phyloP scores from a whole-genome alignment of 2,329 filamentous ascomycete species.

The Ophiostoma quercus region DNA sequence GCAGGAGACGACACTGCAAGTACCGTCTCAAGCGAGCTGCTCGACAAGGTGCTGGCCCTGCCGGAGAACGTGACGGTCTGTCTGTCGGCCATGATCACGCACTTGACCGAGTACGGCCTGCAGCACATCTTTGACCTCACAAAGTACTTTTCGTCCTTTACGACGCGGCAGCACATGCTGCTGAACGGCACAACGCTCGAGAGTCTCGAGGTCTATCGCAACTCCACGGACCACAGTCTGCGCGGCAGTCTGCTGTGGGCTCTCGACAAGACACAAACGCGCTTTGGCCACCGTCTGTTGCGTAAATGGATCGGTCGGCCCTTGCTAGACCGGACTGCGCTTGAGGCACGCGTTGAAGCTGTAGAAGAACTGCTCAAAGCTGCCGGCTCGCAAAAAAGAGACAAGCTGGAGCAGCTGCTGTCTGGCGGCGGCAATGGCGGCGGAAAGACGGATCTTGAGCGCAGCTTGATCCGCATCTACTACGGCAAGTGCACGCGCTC shows the following conservation, averaged over 20 bases:
- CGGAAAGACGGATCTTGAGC: constrained; percentile 75
- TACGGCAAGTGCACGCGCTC: constrained; percentile 92
- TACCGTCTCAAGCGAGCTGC: constrained; percentile 57
- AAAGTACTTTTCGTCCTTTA: constrained; percentile 96
- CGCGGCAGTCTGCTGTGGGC: constrained; percentile 95
- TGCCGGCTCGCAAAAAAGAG: constrained; percentile 60
- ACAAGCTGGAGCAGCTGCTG: constrained; percentile 69
- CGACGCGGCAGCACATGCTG: constrained; percentile 88
- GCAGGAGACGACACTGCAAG: constrained; percentile 49
- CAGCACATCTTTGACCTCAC: constrained; percentile 95
- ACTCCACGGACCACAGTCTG: constrained; percentile 78
- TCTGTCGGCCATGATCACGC: constrained; percentile 91
- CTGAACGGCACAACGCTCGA: constrained; percentile 91
- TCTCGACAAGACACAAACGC: constrained; percentile 83
- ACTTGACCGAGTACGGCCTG: constrained; percentile 84
- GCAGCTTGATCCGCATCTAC: constrained; percentile 90
- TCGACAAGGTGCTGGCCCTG: constrained; percentile 81
- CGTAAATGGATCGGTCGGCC: constrained; percentile 94
- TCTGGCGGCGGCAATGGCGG: constrained; percentile 30
- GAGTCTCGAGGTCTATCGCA: constrained; percentile 91
- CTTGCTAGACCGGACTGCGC: constrained; percentile 65
- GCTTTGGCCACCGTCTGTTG: constrained; percentile 80
- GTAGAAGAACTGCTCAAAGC: constrained; percentile 78
- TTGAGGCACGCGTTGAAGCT: constrained; percentile 75
- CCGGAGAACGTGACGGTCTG: constrained; percentile 85